Conservation (phyloP, 2,329 filamentous ascomycete species). For the Cladosporium sp. region DNA sequence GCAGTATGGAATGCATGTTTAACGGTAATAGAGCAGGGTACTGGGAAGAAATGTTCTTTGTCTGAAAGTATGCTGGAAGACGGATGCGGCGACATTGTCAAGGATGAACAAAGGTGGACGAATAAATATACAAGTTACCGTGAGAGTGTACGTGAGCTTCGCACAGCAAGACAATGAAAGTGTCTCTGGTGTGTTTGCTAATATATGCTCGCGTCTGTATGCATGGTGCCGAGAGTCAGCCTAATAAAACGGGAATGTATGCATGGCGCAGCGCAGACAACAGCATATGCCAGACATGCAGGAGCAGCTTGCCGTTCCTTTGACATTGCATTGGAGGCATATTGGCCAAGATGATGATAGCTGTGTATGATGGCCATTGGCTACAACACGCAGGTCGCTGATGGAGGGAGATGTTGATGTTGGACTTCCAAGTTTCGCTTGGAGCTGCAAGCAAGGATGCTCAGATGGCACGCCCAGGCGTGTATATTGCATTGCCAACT, state of each 20-base stretch:
- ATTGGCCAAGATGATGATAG: neutral
- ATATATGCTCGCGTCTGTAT: neutral
- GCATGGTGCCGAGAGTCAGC: neutral
- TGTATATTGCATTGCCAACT: neutral
- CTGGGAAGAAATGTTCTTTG: slow-evolving; percentile 1
- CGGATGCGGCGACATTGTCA: slow-evolving; percentile 20
- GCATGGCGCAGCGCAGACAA: neutral
- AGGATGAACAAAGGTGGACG: neutral
- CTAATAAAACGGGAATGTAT: neutral
- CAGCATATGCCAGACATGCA: neutral
- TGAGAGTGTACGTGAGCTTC: neutral
- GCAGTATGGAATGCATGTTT: neutral
- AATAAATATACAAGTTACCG: slow-evolving; percentile 3
- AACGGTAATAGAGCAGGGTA: neutral
- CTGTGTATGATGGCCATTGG: neutral
- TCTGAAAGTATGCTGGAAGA: neutral
- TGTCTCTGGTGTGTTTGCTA: neutral
- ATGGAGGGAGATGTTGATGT: neutral
- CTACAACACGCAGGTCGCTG: neutral
- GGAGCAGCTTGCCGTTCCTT: neutral
- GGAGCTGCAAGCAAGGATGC: neutral
- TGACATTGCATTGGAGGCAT: neutral
- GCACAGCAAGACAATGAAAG: neutral
- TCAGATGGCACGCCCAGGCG: neutral
- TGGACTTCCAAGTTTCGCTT: neutral